Conservation (phyloP, 805 yeast genomes). For the Ogataea polymorpha region DNA sequence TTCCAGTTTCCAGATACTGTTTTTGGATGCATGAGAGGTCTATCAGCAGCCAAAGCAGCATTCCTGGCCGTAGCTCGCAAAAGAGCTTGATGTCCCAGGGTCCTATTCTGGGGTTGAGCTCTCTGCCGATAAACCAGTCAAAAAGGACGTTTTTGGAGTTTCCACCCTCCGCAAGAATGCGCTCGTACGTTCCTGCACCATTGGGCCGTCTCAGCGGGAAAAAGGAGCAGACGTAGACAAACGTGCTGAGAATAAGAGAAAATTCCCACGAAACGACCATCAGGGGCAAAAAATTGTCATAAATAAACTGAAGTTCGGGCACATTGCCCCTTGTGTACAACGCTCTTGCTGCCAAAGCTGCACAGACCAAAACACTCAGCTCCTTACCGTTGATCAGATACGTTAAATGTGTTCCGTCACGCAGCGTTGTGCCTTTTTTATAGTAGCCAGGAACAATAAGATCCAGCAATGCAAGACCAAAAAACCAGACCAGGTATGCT, state of each 20-base stretch:
- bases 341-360: slow-evolving; percentile 50
- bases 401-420: slow-evolving; percentile 69
- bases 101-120: slow-evolving; percentile 87
- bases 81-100: slow-evolving; percentile 84
- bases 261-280: slow-evolving; percentile 61
- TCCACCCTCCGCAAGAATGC: slow-evolving; percentile 82
- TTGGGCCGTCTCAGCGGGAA: slow-evolving; percentile 51
- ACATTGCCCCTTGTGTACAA: slow-evolving; percentile 37
- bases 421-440: slow-evolving; percentile 60
- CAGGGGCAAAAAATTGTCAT: slow-evolving; percentile 63
- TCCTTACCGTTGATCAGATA: slow-evolving; percentile 83
- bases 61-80: slow-evolving; percentile 93
- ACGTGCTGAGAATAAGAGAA: slow-evolving; percentile 58
- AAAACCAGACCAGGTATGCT: slow-evolving; percentile 73
- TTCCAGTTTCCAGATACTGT: slow-evolving; percentile 62
- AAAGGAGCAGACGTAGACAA: slow-evolving; percentile 68
- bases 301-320: slow-evolving; percentile 82
- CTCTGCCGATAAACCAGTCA: slow-evolving; percentile 98
- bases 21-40: slow-evolving; percentile 79
- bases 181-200: slow-evolving; percentile 55
- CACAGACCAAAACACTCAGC: slow-evolving; percentile 40
- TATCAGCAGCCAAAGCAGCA: slow-evolving; percentile 79
- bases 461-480: slow-evolving; percentile 60
- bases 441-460: slow-evolving; percentile 72
- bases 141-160: slow-evolving; percentile 72